Percentiles rank a stretch among this genome's conserved stretches.
phyloP scores from a whole-genome alignment of 2,329 filamentous ascomycete species.

The Falciphora oryzae region DNA sequence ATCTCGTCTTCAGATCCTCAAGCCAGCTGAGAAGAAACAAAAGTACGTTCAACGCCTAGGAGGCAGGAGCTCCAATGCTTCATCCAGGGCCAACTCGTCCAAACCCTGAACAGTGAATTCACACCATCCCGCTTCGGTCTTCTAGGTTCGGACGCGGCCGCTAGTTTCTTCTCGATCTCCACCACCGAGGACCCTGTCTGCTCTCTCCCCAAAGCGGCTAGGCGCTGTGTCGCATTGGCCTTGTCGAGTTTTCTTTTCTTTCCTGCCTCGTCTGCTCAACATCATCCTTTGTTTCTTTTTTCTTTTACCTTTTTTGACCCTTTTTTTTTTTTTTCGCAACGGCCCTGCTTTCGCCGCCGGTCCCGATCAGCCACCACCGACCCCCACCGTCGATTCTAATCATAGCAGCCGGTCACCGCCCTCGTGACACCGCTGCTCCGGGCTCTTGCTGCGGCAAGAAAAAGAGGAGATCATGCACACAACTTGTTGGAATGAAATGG shows the following conservation, averaged over 20 bases:
- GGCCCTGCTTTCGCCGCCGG: constrained; percentile 5
- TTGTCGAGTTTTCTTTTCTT: constrained; percentile 3
- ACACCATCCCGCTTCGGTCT: constrained; percentile 67
- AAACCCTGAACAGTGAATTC: constrained; percentile 59
- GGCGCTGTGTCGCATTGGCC: neutral
- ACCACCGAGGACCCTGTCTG: constrained; percentile 13
- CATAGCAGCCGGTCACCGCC: neutral
- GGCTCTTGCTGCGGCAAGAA: neutral
- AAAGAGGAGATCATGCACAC: neutral
- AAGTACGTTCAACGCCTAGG: constrained; percentile 88
- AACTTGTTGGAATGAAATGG: constrained; percentile 1
- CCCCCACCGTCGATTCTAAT: constrained; percentile 1
- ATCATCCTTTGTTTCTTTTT: constrained; percentile 7
- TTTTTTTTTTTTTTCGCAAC: neutral
- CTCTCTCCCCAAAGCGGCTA: constrained; percentile 9
- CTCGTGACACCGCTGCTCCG: neutral
- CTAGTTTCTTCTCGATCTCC: constrained; percentile 46
- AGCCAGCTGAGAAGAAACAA: constrained; percentile 99
- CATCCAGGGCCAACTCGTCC: constrained; percentile 58
- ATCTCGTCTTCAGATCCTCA: constrained; percentile 67
- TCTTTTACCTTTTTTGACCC: constrained; percentile 4
- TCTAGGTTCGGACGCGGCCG: constrained; percentile 87
- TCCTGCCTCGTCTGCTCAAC: constrained; percentile 9
- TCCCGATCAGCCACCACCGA: constrained; percentile 2
- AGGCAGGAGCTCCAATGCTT: constrained; percentile 59